These are phyloP conservation scores for Crithidia expoeki DNA, from an alignment of 208 protist species.

Conservation along the genomic window DNA sequence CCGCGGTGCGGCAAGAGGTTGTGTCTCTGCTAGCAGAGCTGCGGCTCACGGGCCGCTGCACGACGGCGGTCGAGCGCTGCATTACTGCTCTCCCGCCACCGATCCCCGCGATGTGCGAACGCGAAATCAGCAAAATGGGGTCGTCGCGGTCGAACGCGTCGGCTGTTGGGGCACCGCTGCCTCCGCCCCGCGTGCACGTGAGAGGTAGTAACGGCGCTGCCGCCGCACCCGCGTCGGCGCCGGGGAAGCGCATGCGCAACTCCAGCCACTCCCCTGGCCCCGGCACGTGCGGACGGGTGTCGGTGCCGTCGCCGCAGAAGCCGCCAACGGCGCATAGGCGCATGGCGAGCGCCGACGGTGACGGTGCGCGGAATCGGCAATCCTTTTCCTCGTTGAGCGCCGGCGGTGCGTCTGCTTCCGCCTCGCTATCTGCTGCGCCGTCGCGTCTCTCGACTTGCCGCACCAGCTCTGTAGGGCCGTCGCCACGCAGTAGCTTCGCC, in stretches of 20 bases:
- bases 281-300: slow-evolving; percentile 2
- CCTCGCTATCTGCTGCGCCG: background rate
- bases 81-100: slow-evolving; percentile 33
- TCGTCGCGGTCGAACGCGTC: slow-evolving; percentile 6
- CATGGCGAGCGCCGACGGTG: slow-evolving; percentile 25
- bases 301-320: slow-evolving; percentile 9
- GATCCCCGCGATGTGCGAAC: slow-evolving; percentile 34
- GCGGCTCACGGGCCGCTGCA: slow-evolving; percentile 11
- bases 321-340: slow-evolving; percentile 19
- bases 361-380: background rate
- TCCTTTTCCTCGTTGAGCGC: slow-evolving; percentile 1
- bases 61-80: slow-evolving; percentile 21
- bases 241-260: slow-evolving; percentile 26
- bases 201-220: background rate
- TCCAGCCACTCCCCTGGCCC: slow-evolving; percentile 30
- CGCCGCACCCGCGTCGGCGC: slow-evolving; percentile 6
- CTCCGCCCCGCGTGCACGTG: slow-evolving; percentile 8
- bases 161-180: slow-evolving; percentile 8
- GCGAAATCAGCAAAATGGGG: slow-evolving; percentile 29
- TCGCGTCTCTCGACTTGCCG: slow-evolving; percentile 5
- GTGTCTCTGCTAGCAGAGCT: slow-evolving; percentile 58
- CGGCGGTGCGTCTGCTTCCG: background rate
- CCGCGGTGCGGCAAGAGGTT: slow-evolving; percentile 46
- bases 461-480: slow-evolving; percentile 18
- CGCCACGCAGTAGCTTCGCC: slow-evolving; percentile 24